Evolutionary conservation across 1,139 yeast genomes (phyloP).

Genomic region (Blastobotrys illinoisensis): DNA sequence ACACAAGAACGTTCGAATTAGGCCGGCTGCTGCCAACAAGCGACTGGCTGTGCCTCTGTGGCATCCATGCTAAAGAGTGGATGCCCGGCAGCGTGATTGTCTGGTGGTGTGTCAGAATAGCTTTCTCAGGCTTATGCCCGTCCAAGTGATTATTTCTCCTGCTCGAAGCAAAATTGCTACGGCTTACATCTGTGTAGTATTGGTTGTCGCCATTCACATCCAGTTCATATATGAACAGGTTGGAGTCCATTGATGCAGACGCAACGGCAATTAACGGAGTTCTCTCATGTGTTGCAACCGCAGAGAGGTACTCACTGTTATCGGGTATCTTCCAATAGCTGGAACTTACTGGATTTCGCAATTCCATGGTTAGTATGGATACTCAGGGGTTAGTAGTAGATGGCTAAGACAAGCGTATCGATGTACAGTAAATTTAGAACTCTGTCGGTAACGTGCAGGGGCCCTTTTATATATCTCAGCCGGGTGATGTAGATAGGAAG

Average conservation of each 20-base stretch:
- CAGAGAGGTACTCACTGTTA: conserved; percentile 48
- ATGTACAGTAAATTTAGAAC: background rate
- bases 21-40: conserved; percentile 19
- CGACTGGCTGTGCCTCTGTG: conserved; percentile 31
- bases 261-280: conserved; percentile 57
- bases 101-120: conserved; percentile 59
- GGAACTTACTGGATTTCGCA: conserved; percentile 6
- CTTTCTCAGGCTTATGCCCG: conserved; percentile 5
- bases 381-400: background rate
- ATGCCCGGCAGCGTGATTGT: conserved; percentile 69
- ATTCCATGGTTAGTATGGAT: background rate
- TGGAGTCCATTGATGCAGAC: conserved; percentile 49
- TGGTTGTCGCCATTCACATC: conserved; percentile 25
- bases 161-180: background rate
- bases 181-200: background rate
- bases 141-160: background rate
- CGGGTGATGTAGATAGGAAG: background rate
- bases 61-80: conserved; percentile 60
- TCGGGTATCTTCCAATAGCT: conserved; percentile 70
- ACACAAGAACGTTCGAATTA: conserved; percentile 42
- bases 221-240: conserved; percentile 61
- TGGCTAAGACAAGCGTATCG: background rate
- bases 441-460: background rate
- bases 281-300: conserved; percentile 44
- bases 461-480: background rate